Conservation (phyloP, 495 filamentous ascomycete genomes). For the Mytilinidion resinicola region DNA sequence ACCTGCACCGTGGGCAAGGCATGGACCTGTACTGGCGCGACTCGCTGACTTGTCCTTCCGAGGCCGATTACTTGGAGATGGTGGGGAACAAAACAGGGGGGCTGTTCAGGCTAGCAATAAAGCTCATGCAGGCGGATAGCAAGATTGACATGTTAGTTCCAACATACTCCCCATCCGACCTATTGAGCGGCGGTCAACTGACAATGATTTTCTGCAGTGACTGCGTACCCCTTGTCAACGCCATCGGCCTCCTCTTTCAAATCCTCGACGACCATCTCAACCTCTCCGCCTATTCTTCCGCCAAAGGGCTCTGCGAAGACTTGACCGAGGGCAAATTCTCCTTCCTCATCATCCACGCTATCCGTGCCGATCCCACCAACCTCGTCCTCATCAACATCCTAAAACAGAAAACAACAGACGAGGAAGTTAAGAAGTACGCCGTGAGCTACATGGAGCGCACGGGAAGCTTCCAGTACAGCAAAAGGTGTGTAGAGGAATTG, state of each 20-base stretch:
- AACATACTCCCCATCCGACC: background rate
- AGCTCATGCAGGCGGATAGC: constrained; percentile 93
- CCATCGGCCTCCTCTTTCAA: constrained; percentile 90
- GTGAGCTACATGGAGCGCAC: constrained; percentile 86
- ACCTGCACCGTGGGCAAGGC: constrained; percentile 91
- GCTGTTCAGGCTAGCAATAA: constrained; percentile 86
- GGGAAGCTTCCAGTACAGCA: constrained; percentile 82
- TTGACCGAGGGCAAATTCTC: constrained; percentile 97
- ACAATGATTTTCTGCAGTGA: constrained; percentile 42
- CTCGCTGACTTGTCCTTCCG: constrained; percentile 83
- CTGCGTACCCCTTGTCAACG: constrained; percentile 80
- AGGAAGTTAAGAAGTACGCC: constrained; percentile 86
- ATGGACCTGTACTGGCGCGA: constrained; percentile 99
- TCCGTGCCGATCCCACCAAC: constrained; percentile 72
- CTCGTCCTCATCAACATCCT: constrained; percentile 85
- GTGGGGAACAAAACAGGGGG: constrained; percentile 97
- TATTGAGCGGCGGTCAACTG: background rate
- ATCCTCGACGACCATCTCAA: constrained; percentile 97
- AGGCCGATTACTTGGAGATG: constrained; percentile 98
- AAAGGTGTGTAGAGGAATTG: constrained; percentile 51
- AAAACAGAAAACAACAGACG: constrained; percentile 77
- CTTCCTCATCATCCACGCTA: constrained; percentile 93
- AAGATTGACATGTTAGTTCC: constrained; percentile 45
- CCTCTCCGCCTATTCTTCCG: constrained; percentile 68
- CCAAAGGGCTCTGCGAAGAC: constrained; percentile 95